Base-by-base conservation (phyloP, 768 basidiomycete species). In the Termitomyces sp. region DNA sequence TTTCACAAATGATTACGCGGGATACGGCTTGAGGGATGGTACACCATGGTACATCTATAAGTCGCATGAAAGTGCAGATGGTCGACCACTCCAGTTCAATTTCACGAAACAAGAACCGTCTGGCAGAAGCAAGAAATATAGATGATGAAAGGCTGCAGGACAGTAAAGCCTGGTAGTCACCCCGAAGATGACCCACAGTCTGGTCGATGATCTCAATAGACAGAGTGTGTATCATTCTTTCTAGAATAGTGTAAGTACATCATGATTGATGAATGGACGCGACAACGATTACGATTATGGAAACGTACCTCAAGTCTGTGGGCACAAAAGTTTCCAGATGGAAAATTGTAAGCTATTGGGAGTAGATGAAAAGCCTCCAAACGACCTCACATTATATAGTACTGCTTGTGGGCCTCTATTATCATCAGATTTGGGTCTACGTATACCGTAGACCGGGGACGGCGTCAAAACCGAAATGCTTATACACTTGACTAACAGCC, bases 201-300 rank as follows among this genome's bases (percentile, higher is more conserved):
- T 58, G 58, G 57, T 71, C 67, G 35, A 71, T 56, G 8, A 61
- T 72, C 65, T 74, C 72, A 42, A 67, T 63, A 14, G 78, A 77
- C 15, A 78, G 54, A 4, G 14, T 23, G 8, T 47, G 33, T 8
- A 58, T 43, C 58, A 62, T 63, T n/a, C 3, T 23, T 37, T 23
- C 50, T 50, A 40, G 5, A 23, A 26, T 38, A 10, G 17, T 12
- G 12, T 26, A 26, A 30, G 12, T 1, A 26, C 15, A 17, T 28
- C 15, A 28, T n/a, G 8, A 50, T 26, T 50, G 37, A 37, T 1
- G 21, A 28, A 26, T 17, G 9, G 38, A 19, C n/a, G 2, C 9
- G 19, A 37, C 15, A 41, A 19, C n/a, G 26, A 28, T n/a, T 8
- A 38, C 26, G n/a, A n/a, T 51, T 17, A 1, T n/a, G 14, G 50